Conservation (phyloP, 768 basidiomycete species). For the Gautieria morchelliformis region DNA sequence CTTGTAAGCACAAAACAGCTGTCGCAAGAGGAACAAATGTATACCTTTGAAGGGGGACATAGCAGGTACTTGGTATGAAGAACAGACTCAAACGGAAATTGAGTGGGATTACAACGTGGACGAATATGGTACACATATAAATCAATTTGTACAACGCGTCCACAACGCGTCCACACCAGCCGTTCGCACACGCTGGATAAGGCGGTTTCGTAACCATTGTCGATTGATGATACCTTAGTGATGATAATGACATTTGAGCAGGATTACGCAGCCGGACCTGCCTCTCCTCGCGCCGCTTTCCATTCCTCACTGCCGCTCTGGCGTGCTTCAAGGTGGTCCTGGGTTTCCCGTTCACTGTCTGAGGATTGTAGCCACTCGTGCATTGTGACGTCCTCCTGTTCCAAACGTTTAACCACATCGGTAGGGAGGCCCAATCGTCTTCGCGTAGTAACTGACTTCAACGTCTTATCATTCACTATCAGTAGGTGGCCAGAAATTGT, state of each 20-base stretch:
- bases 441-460: conserved; percentile 16
- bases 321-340: conserved; percentile 17
- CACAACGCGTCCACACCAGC: neutral
- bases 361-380: conserved; percentile 11
- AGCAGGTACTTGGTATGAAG: neutral
- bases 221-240: neutral
- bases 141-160: neutral
- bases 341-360: conserved; percentile 9
- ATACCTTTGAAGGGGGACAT: conserved; percentile 4
- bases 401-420: conserved; percentile 10
- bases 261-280: conserved; percentile 11
- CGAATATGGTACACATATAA: neutral
- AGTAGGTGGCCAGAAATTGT: neutral
- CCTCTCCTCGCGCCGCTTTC: conserved; percentile 22
- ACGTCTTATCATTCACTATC: conserved; percentile 11
- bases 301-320: conserved; percentile 26
- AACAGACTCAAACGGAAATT: neutral
- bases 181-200: too few species aligned
- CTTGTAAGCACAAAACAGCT: neutral
- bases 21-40: neutral
- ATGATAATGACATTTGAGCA: neutral
- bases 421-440: conserved; percentile 12
- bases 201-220: neutral
- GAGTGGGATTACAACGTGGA: neutral
- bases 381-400: conserved; percentile 19